Base-by-base conservation (phyloP, 768 basidiomycete genomes). In the Calocybe cyanea region DNA sequence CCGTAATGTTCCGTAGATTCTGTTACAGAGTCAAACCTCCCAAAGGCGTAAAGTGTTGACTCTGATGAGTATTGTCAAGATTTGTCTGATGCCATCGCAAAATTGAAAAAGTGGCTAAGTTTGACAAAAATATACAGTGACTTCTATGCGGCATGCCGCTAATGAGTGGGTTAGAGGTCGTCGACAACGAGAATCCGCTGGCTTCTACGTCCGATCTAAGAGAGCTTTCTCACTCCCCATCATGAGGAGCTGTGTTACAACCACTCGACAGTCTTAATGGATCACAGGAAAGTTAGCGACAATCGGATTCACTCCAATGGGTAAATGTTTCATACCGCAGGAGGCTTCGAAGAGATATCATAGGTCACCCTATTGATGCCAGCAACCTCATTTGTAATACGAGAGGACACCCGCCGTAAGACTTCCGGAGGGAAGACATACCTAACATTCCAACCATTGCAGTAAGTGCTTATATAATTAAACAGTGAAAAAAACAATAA, bases 321-420 rank as follows among this genome's bases (percentile, higher is more conserved):
- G 47, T 36, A 43, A 28, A 17, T 23, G 28, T 20, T 25, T 20
- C 85, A 62, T 65, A 88, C 87, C 41, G 88, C 92, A 45, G 95
- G 95, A 32, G 95, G 96, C 69, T 99, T 98, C 44, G 89, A 92
- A 2, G 95, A 96, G 47, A 98, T 91, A 60, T 99, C 96, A 58
- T 91, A 92, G 7, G 92, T 92, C 33, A 97, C 88, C 32, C 94
- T 83, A 69, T 97, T 97, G 63, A 98, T 83, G n/a, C 96, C 96
- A 51, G 77, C 72, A 7, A 96, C 95, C 65, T 99, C 96, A 64
- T 98, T 99, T 30, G 96, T 99, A 53, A 99, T 98, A 46, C 96
- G 78, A 38, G 91, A 93, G 17, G 94, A 97, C 58, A 99, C 92
- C 55, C 85, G 83, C 51, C 87, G 83, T 48, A 99, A 68, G 9